Evolutionary conservation across 2,329 filamentous ascomycete genomes (phyloP).

Genomic region (Sporothrix dimorphospora): DNA sequence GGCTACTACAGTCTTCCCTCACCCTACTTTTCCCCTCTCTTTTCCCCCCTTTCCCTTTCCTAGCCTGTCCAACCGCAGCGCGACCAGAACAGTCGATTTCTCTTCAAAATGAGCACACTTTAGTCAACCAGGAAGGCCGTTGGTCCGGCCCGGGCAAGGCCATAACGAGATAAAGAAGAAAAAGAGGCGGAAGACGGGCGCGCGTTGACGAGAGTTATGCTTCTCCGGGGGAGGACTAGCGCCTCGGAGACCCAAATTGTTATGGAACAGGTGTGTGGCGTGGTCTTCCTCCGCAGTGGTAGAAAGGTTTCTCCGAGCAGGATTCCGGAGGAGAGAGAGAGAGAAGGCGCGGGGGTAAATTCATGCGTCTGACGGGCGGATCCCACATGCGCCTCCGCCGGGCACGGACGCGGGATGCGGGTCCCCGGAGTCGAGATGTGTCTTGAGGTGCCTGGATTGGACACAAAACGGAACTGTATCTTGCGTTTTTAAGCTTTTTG

Average conservation of each 20-base stretch:
- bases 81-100: background rate
- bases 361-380: background rate
- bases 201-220: background rate
- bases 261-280: too few relatives aligned
- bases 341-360: background rate
- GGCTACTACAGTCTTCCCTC: too few relatives aligned
- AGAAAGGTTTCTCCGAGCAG: background rate
- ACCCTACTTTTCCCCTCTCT: too few relatives aligned
- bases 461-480: background rate
- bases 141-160: background rate
- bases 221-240: conserved; percentile 6
- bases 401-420: background rate
- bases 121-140: background rate
- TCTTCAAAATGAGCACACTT: background rate
- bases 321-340: background rate
- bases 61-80: too few relatives aligned
- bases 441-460: background rate
- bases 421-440: background rate
- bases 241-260: too few relatives aligned
- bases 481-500: too few relatives aligned
- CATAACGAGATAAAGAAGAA: background rate
- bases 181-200: background rate
- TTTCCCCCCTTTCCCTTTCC: too few relatives aligned
- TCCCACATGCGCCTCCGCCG: background rate
- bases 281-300: too few relatives aligned